Evolutionary conservation across 169 alveolate genomes (phyloP).

Genomic region (Cryptosporidium parvum): DNA sequence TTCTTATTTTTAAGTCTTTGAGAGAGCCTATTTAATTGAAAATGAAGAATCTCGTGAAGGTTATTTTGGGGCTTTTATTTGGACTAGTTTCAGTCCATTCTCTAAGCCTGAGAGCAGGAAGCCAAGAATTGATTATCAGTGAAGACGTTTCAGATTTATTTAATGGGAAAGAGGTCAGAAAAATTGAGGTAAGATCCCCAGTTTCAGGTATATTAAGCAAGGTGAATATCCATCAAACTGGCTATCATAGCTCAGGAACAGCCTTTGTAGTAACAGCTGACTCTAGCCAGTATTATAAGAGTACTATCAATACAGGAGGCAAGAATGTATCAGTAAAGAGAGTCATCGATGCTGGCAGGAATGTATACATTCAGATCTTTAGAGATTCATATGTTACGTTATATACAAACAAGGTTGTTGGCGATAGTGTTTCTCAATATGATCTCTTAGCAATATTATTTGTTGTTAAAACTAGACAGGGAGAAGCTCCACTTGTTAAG

Average conservation of each 20-base stretch:
- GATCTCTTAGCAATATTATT: conserved; percentile 35
- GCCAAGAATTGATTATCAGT: background rate
- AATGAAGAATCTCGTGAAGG: conserved; percentile 4
- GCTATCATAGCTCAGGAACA: conserved; percentile 62
- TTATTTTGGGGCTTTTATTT: background rate
- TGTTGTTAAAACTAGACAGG: conserved; percentile 47
- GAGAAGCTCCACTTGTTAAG: conserved; percentile 50
- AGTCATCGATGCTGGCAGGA: conserved; percentile 51
- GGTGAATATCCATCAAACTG: conserved; percentile 15
- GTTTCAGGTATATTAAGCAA: conserved; percentile 38
- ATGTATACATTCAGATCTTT: conserved; percentile 66
- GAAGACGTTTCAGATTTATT: conserved; percentile 6
- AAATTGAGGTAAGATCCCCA: conserved; percentile 65
- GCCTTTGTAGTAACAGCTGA: conserved; percentile 65
- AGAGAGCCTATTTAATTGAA: background rate
- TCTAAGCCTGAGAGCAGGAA: conserved; percentile 8
- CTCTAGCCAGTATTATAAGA: conserved; percentile 42
- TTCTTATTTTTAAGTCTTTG: background rate
- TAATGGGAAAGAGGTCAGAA: conserved; percentile 1
- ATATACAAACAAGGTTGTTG: conserved; percentile 25
- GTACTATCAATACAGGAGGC: conserved; percentile 41
- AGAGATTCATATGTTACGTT: conserved; percentile 26
- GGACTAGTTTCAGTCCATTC: conserved; percentile 9
- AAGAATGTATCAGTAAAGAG: conserved; percentile 64
- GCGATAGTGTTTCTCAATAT: conserved; percentile 27